Evolutionary conservation across 2,329 filamentous ascomycete species (phyloP), one percentile per base, ranked within the genome.

Genomic region (Xylariomycetidae sp.): DNA sequence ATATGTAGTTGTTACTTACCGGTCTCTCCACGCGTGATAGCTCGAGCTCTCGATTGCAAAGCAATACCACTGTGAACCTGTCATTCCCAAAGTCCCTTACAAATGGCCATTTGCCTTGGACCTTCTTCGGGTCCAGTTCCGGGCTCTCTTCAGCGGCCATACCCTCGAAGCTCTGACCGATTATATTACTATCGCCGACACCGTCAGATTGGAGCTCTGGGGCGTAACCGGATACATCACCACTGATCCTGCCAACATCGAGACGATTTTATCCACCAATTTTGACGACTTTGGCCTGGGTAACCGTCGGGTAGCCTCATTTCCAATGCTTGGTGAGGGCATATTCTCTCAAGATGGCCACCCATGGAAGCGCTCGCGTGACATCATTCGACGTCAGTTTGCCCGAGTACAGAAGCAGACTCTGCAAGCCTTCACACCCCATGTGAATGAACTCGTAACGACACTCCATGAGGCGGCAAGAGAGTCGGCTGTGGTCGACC

Each of bases 341-440:
- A 59, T 61, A 18, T 62, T 61, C 37, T 51, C 50, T 3, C 47
- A 56, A 31, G 58, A 62, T 20, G 59, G 58, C 4, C 16, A 30
- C 2, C 33, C 52, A 10, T 61, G 57, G 58, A 50, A 53, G 19
- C 54, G 48, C 16, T 58, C 55, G 1, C 39, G 58, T n/a, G 49
- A 53, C 7, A 15, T 54, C 2, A 27, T 56, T 15, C 45, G 47
- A 4, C 42, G 37, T 14, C 53, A 55, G 27, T 55, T 57, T 28
- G 35, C 31, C 11, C 44, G 44, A 8, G 33, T 48, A n/a, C 40
- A 37, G 19, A 32, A 49, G 13, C 25, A 28, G 17, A 31, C 19
- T 6, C 26, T 22, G 2, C 16, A 17, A 17, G 29, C 26, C 16
- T 33, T 38, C 15, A 28, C 30, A 20, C 32, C 30, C 7, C 34